phyloP scores from a whole-genome alignment of 495 filamentous ascomycete species.

The Articulospora tetracladia region DNA sequence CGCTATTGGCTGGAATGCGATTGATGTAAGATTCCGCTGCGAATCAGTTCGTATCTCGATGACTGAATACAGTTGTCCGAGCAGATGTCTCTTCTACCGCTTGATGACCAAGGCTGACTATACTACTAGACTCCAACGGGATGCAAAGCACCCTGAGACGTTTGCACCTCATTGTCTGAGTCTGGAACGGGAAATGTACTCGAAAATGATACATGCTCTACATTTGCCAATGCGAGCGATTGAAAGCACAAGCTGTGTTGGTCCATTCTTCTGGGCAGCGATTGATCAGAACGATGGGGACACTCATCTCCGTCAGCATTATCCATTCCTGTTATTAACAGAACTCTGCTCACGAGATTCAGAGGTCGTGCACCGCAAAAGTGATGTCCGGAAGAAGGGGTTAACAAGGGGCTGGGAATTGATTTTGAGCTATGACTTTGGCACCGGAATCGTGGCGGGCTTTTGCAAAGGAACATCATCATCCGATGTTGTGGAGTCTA shows the following conservation, averaged over 20 bases:
- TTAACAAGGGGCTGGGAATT: constrained; percentile 53
- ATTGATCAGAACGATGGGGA: constrained; percentile 46
- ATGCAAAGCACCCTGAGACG: constrained; percentile 46
- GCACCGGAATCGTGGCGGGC: constrained; percentile 44
- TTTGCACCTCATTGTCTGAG: constrained; percentile 45
- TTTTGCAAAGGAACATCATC: constrained; percentile 50
- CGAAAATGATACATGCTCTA: constrained; percentile 36
- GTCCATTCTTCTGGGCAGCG: constrained; percentile 53
- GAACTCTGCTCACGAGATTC: not conserved
- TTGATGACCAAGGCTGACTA: constrained; percentile 1
- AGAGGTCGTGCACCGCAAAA: constrained; percentile 54
- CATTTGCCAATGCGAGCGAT: constrained; percentile 47
- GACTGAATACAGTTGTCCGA: too few relatives aligned
- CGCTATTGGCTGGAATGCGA: constrained; percentile 38
- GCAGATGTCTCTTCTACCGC: too few relatives aligned
- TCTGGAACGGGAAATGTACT: constrained; percentile 36
- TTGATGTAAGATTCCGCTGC: constrained; percentile 39
- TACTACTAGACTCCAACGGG: constrained; percentile 41
- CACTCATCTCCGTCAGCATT: constrained; percentile 48
- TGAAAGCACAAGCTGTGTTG: constrained; percentile 45
- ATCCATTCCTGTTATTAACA: not conserved
- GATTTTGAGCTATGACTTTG: constrained; percentile 50
- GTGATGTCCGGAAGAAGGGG: constrained; percentile 53
- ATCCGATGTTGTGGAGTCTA: constrained; percentile 41
- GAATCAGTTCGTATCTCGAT: too few relatives aligned